phyloP scores from a whole-genome alignment of 2,329 filamentous ascomycete genomes.

The Trichoderma breve region DNA sequence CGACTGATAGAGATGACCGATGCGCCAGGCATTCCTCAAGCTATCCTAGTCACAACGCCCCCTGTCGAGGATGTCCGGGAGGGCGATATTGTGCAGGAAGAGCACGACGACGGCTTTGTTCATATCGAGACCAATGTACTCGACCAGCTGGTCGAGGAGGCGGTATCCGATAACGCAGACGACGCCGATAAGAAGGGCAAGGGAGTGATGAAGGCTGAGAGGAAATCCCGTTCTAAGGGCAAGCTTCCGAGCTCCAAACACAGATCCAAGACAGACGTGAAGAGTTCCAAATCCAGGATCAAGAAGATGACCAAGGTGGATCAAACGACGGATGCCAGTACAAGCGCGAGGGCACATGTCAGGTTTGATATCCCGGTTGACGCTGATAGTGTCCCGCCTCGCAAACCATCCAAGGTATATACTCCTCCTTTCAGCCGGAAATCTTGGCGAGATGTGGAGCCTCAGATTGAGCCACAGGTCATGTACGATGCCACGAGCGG shows the following conservation, averaged over 20 bases:
- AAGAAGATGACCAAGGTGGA: neutral
- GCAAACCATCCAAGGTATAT: conserved; percentile 14
- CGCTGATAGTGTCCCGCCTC: conserved; percentile 5
- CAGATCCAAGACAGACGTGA: neutral
- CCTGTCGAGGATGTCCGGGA: conserved; percentile 11
- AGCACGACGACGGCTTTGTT: conserved; percentile 11
- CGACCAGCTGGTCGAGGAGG: neutral
- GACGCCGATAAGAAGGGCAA: conserved; percentile 6
- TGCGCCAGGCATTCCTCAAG: conserved; percentile 10
- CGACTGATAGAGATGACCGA: conserved; percentile 16
- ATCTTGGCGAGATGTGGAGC: conserved; percentile 18
- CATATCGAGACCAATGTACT: conserved; percentile 14
- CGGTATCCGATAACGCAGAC: neutral
- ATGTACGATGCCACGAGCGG: conserved; percentile 16
- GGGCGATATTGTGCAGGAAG: conserved; percentile 17
- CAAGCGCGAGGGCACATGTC: conserved; percentile 4
- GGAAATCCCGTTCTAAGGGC: conserved; percentile 3
- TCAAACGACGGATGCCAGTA: neutral
- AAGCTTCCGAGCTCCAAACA: neutral
- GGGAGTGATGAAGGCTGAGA: neutral
- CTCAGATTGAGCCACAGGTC: conserved; percentile 17
- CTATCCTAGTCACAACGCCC: conserved; percentile 6
- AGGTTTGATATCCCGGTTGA: neutral
- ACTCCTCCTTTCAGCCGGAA: conserved; percentile 13
- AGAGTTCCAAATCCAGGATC: neutral